phyloP scores from a whole-genome alignment of 2,329 filamentous ascomycete genomes.

The Chaetomium sp. region DNA sequence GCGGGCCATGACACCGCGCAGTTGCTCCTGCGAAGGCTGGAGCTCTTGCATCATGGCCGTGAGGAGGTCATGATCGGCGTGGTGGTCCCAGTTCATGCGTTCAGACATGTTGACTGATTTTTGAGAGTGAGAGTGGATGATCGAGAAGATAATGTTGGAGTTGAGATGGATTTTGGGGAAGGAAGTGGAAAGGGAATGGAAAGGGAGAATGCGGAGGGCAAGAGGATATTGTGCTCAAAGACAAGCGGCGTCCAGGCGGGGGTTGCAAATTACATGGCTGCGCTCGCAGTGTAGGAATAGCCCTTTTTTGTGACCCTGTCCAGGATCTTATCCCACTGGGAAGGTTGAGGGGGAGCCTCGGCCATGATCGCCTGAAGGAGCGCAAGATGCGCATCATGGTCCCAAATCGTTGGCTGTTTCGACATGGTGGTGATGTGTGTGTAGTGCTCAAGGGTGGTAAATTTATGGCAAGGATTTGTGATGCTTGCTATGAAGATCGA shows the following conservation, averaged over 20 bases:
- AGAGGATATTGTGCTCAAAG: neutral
- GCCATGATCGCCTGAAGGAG: constrained; percentile 45
- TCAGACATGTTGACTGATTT: constrained; percentile 18
- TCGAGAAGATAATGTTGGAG: neutral
- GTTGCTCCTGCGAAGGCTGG: constrained; percentile 33
- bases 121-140: neutral
- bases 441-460: no score
- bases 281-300: constrained; percentile 46
- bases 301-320: constrained; percentile 37
- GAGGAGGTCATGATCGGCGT: constrained; percentile 38
- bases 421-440: constrained; percentile 20
- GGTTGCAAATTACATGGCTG: constrained; percentile 44
- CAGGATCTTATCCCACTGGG: constrained; percentile 35
- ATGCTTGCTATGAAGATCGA: neutral
- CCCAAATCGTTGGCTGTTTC: constrained; percentile 35
- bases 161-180: neutral
- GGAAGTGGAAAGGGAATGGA: constrained; percentile 2
- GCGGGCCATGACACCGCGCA: constrained; percentile 33
- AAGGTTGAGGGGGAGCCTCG: constrained; percentile 24
- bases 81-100: constrained; percentile 37
- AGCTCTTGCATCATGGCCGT: constrained; percentile 33
- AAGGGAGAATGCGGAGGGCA: constrained; percentile 8
- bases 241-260: neutral
- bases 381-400: constrained; percentile 35
- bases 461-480: neutral